Conservation (phyloP, 2,329 filamentous ascomycete species). For the Amauroascus verrucosus region DNA sequence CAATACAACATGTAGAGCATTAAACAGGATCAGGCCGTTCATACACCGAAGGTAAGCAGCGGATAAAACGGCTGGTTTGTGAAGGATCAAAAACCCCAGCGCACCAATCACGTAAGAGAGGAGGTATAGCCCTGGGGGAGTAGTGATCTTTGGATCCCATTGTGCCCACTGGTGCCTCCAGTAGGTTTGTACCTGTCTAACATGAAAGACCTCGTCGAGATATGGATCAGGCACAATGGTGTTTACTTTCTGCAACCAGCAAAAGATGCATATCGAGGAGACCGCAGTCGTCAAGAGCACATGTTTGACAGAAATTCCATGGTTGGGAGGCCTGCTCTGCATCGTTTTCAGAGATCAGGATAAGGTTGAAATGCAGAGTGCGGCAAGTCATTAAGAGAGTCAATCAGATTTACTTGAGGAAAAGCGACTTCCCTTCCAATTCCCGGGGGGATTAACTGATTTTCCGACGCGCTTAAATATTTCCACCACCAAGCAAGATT, state of each 20-base stretch:
- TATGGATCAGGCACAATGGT: slow-evolving; percentile 47
- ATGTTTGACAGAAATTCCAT: background rate
- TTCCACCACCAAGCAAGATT: too few species aligned
- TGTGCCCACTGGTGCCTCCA: slow-evolving; percentile 61
- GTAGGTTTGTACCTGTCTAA: slow-evolving; percentile 83
- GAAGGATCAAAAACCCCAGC: slow-evolving; percentile 19
- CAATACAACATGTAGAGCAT: slow-evolving; percentile 40
- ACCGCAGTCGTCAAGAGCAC: slow-evolving; percentile 14
- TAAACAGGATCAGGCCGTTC: slow-evolving; percentile 29
- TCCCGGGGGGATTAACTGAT: too few species aligned
- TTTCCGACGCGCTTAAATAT: too few species aligned
- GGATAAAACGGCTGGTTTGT: slow-evolving; percentile 26
- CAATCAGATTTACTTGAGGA: too few species aligned
- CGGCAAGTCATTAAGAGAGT: background rate
- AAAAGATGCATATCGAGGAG: slow-evolving; percentile 25
- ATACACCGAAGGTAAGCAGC: slow-evolving; percentile 29
- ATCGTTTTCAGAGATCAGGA: background rate
- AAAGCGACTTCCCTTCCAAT: too few species aligned
- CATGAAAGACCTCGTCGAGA: slow-evolving; percentile 51
- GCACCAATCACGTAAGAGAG: slow-evolving; percentile 40
- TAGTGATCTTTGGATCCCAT: slow-evolving; percentile 97
- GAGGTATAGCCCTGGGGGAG: slow-evolving; percentile 72
- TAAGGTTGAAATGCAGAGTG: background rate
- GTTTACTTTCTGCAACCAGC: slow-evolving; percentile 40
- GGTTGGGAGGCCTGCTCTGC: background rate